Base-by-base conservation (phyloP, 495 filamentous ascomycete species). In the Durotheca rogersii region DNA sequence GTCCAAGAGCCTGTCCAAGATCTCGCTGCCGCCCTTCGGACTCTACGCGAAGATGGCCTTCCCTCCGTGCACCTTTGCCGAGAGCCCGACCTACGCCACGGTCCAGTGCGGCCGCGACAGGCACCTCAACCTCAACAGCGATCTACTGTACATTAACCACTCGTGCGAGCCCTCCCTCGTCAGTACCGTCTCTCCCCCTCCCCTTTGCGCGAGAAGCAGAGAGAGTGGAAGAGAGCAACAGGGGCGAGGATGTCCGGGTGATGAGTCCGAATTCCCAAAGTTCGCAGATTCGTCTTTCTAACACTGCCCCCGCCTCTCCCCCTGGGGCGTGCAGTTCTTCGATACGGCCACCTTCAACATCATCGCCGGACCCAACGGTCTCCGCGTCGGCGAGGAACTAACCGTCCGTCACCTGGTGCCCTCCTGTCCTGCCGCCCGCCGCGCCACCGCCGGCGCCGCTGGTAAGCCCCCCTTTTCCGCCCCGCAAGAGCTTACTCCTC, bases 71-170 rank as follows among this genome's bases (percentile, higher is more conserved):
- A 81, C 81, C 5, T 52, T 64, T 10, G 77, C 74, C 46, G 41
- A 59, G 3, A 54, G 64, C 38, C 76, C 83, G 9, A 84, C 85
- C 16, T 89, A 88, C 66, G 81, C 82, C 9, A 85, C 79, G 10
- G 85, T 89, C 14, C 86, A 90, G 62, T 79, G 78, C 21, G 78
- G 79, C 20, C 65, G 56, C 31, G 65, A 82, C 62, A 70, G 67
- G 45, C 85, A 90, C 68, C 74, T 89, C 64, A 81, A 88, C 62
- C 74, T 90, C 29, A 88, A 90, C 70, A 83, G 78, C 51, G 86
- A 89, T 60, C 65, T 89, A 43, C 77, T 90, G 39, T 89, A 79
- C 69, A 84, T 82, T 70, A 89, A 90, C 65, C 86, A 90, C 71
- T 82, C 77, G 0, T 90, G 86, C 71, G 74, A 72, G 19, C 86